These are phyloP conservation scores for Trametes meyenii DNA, from an alignment of 768 basidiomycete genomes.

Conservation along the genomic window DNA sequence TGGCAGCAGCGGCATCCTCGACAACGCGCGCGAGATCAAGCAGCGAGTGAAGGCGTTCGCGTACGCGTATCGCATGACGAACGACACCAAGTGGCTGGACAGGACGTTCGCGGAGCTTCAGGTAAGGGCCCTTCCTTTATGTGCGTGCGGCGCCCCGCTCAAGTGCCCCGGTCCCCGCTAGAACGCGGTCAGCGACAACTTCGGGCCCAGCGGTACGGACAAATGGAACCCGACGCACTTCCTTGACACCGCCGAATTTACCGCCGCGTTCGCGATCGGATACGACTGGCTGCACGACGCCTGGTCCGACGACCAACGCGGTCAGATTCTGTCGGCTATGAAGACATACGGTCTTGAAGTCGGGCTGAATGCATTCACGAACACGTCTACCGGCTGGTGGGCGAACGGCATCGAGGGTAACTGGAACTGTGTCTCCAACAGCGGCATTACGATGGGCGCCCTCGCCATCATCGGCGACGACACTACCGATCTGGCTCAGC, in stretches of 20 bases:
- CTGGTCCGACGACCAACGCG: slow-evolving; percentile 75
- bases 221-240: slow-evolving; percentile 91
- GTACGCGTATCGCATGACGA: slow-evolving; percentile 89
- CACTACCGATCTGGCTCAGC: slow-evolving; percentile 65
- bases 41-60: slow-evolving; percentile 89
- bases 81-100: slow-evolving; percentile 89
- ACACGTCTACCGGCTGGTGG: slow-evolving; percentile 70
- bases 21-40: slow-evolving; percentile 87
- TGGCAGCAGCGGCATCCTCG: slow-evolving; percentile 87
- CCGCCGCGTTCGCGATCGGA: slow-evolving; percentile 85
- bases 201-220: slow-evolving; percentile 61
- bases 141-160: slow-evolving; percentile 4
- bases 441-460: slow-evolving; percentile 84
- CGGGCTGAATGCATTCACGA: slow-evolving; percentile 42
- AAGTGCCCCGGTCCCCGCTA: slow-evolving; percentile 29
- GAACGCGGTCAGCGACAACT: slow-evolving; percentile 68
- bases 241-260: slow-evolving; percentile 87
- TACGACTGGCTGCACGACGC: slow-evolving; percentile 95
- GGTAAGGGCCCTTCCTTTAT: slow-evolving; percentile 46
- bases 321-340: slow-evolving; percentile 67
- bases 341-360: slow-evolving; percentile 74
- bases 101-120: slow-evolving; percentile 80
- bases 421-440: slow-evolving; percentile 98
- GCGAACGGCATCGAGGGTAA: slow-evolving; percentile 72
- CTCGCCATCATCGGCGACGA: slow-evolving; percentile 90